These are phyloP conservation scores for Fragaria nilgerrensis DNA, from an alignment of 306 rosid species.

Conservation along the genomic window DNA sequence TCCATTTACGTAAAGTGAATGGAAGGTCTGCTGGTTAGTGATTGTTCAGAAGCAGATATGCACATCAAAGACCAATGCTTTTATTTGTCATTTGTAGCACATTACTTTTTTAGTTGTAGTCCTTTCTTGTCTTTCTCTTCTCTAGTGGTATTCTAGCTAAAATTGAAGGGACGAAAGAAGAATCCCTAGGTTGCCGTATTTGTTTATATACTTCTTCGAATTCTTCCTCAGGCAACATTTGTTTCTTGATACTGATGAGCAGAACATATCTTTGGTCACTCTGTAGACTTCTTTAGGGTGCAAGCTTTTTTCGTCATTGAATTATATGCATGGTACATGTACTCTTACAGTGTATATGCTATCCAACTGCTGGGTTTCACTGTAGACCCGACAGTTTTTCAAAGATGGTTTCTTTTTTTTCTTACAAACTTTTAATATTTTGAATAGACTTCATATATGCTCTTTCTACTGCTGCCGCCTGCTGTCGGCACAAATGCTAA, in stretches of 20 bases:
- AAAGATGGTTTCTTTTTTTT: background rate
- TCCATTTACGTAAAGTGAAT: no score
- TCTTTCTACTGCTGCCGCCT: slow-evolving; percentile 17
- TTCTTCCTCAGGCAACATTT: background rate
- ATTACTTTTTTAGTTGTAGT: no score
- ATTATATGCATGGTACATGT: background rate
- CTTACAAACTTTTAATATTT: background rate
- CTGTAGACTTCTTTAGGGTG: background rate
- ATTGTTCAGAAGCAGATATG: no score
- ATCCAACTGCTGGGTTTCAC: background rate
- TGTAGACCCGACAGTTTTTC: background rate
- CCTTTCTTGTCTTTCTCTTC: no score
- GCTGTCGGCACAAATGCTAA: slow-evolving; percentile 37
- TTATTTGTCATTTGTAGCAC: no score
- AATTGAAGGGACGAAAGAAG: no score
- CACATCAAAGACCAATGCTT: no score
- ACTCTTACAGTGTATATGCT: background rate
- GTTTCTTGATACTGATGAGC: background rate
- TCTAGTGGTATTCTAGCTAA: no score
- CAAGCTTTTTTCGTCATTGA: background rate
- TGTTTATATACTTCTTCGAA: no score
- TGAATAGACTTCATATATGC: slow-evolving; percentile 18
- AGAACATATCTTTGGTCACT: background rate
- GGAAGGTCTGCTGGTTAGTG: no score
- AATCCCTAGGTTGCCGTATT: no score